Evolutionary conservation across 1,139 yeast species (phyloP).

Genomic region (Hemisphaericaspora subhashii): DNA sequence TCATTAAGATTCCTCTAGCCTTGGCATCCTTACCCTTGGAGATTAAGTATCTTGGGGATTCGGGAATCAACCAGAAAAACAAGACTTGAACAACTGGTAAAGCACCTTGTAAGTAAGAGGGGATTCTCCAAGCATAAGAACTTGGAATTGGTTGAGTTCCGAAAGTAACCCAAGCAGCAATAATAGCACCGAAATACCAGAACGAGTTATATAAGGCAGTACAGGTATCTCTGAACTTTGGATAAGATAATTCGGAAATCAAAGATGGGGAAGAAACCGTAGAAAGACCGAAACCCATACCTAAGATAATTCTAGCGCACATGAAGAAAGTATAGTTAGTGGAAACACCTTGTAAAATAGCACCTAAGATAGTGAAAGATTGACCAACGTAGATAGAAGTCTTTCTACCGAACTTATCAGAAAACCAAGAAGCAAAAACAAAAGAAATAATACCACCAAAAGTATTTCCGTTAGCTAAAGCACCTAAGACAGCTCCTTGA

Average conservation of each 20-base stretch:
- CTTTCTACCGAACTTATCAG: constrained; percentile 37
- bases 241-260: constrained; percentile 45
- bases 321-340: too few relatives aligned
- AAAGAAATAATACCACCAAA: constrained; percentile 25
- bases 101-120: constrained; percentile 46
- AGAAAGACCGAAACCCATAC: constrained; percentile 40
- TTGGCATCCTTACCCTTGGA: constrained; percentile 36
- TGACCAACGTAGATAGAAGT: constrained; percentile 29
- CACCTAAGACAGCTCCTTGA: constrained; percentile 44
- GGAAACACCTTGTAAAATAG: constrained; percentile 44
- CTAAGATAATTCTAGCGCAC: constrained; percentile 43
- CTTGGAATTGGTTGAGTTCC: constrained; percentile 38
- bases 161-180: constrained; percentile 56
- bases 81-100: constrained; percentile 28
- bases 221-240: constrained; percentile 46
- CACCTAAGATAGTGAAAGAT: constrained; percentile 32
- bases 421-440: constrained; percentile 22
- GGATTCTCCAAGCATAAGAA: constrained; percentile 44
- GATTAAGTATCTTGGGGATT: constrained; percentile 47
- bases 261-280: constrained; percentile 41
- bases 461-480: constrained; percentile 35
- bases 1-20: constrained; percentile 42
- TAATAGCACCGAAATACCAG: constrained; percentile 53
- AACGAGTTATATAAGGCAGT: constrained; percentile 50
- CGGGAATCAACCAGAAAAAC: constrained; percentile 41